A percentile compares a stretch with the other conserved stretches of the same genome.
Conservation (phyloP, 345 rosid genomes). For the Lepidium africanum region DNA sequence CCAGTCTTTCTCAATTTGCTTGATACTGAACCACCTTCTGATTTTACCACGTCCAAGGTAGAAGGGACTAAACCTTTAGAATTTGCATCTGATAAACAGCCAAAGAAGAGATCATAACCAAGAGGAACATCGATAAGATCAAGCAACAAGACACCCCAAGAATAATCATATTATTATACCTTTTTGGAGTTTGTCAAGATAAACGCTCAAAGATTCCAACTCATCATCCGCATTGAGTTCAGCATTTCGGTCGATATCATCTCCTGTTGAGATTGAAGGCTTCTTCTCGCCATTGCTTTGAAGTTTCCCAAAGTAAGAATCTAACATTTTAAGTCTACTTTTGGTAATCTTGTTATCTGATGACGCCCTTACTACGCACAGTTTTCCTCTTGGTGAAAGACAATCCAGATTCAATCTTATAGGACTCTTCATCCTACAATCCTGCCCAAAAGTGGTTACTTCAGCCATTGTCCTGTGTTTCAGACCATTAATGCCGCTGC, state of each 20-base stretch:
- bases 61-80: slow-evolving; percentile 1
- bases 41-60: slow-evolving; percentile 8
- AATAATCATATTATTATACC: slow-evolving; percentile 26
- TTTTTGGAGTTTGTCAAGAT: slow-evolving; percentile 45
- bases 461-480: slow-evolving; percentile 15
- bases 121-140: background rate
- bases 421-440: slow-evolving; percentile 9
- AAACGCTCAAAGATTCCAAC: slow-evolving; percentile 40
- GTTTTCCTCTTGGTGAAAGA: slow-evolving; percentile 16
- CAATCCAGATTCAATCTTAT: background rate
- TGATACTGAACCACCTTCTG: slow-evolving; percentile 21
- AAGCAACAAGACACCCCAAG: background rate
- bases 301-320: slow-evolving; percentile 67
- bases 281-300: slow-evolving; percentile 22
- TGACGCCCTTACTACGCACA: slow-evolving; percentile 17
- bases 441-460: background rate
- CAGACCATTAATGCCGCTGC: slow-evolving; percentile 10
- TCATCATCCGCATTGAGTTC: slow-evolving; percentile 26
- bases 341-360: slow-evolving; percentile 25
- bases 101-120: background rate
- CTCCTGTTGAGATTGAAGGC: background rate
- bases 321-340: slow-evolving; percentile 42
- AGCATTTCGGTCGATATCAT: background rate
- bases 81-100: slow-evolving; percentile 29
- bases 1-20: slow-evolving; percentile 16